Evolutionary conservation across 345 rosid genomes (phyloP), one percentile per base, ranked within the genome.

Genomic region (Salix brachista): DNA sequence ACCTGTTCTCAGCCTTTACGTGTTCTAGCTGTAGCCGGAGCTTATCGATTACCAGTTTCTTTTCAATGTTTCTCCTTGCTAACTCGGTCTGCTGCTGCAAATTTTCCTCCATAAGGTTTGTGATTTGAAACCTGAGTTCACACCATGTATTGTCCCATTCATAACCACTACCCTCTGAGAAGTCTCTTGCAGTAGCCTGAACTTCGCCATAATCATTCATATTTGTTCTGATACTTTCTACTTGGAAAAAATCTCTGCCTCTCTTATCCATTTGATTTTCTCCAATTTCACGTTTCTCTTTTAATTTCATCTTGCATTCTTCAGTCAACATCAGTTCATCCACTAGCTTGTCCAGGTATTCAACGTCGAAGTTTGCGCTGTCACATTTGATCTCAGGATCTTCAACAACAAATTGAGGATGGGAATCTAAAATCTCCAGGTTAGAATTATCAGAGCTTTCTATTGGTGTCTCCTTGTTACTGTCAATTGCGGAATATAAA

Each of bases 41-140:
- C 79, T 34, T 66, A 11, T 66, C 69, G 28, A 88, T 89, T 65
- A 75, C 75, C 70, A 74, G 73, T 74, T 77, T 81, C 84, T 87
- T 89, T 75, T 89, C 87, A 2, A 81, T 80, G 50, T 88, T 88
- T 74, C 91, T 83, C 65, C 79, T 86, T 19, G 85, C 81, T 83
- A 88, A 52, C 75, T 85, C 87, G 3, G 81, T 85, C 75, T 84
- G 88, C 80, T 84, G 80, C 75, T 46, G 75, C 41, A 84, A 74
- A 79, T 75, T 88, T 81, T 88, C 89, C 79, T 80, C 86, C 84
- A 83, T 82, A 58, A 90, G 86, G 76, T 84, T 75, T 44, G 84
- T 60, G 37, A 83, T 80, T 69, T 78, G 84, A 34, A 76, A 50
- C 75, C 75, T 71, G 72, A 81, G 80, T 70, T 81, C 81, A 65